Evolutionary conservation across 1,284 basidiomycete species (phyloP), one percentile per base, ranked within the genome.

Genomic region (Boletus smithii): DNA sequence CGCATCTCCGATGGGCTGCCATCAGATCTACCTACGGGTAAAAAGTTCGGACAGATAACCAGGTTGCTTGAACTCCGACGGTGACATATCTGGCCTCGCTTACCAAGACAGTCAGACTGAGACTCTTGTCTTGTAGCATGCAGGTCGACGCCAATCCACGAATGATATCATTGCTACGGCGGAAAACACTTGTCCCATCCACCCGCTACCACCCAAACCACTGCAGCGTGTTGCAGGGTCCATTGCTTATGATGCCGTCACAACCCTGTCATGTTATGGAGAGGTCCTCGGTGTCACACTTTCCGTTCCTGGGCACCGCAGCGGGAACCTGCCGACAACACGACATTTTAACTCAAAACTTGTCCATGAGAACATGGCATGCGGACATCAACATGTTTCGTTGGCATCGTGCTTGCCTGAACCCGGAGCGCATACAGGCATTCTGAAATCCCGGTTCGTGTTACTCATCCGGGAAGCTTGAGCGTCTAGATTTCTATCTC

Each of bases 1-100:
- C 22, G 33, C 50, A 65, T 54, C 59, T 61, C 58, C 58, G 60
- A 60, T 53, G 40, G 22, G 7, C n/a, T n/a, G 24, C 31, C 34
- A 29, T 56, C 22, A 48, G 30, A 44, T 53, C 42, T 38, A 14
- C 10, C 22, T 14, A 27, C n/a, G 33, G 24, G 48, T 49, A 35
- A 26, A 29, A 14, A 32, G 24, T 42, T 36, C 34, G 27, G 20
- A 31, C n/a, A n/a, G n/a, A n/a, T 8, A 24, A 8, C 6, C 2
- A 30, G 30, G 30, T 27, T 11, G 4, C 31, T 5, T 33, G 8
- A 33, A 56, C 46, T 53, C 55, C 60, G 58, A 48, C 44, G 24
- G 34, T 54, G 40, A 30, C 38, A 45, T 37, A 36, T 52, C 58
- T 29, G 46, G 42, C n/a, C 34, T 48, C 53, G 44, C 35, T 40